Percentiles rank a stretch among this genome's conserved stretches.
These are phyloP conservation scores for Daldinia bambusicola DNA, from an alignment of 495 filamentous ascomycete species.

Conservation along the genomic window DNA sequence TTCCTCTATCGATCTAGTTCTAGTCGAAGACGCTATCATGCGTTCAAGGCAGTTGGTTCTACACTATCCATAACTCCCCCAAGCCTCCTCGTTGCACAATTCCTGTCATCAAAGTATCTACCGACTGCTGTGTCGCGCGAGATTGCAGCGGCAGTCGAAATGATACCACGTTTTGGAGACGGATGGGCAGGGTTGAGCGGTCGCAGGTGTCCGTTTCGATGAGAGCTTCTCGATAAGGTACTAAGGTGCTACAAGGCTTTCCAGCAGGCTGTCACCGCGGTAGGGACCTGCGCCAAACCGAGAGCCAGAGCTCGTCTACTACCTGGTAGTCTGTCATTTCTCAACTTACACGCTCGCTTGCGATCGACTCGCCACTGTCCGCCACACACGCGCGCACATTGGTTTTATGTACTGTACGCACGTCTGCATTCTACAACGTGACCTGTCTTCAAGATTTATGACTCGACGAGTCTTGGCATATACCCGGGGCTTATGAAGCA, in stretches of 20 bases:
- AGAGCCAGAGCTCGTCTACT: not conserved
- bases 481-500: constrained; percentile 3
- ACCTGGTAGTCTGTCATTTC: not conserved
- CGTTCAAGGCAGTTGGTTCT: constrained; percentile 26
- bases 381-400: not conserved
- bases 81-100: constrained; percentile 14
- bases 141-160: constrained; percentile 35
- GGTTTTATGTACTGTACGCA: constrained; percentile 25
- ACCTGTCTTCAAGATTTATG: constrained; percentile 12
- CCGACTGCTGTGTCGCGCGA: constrained; percentile 37
- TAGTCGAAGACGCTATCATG: constrained; percentile 11
- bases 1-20: constrained; percentile 10
- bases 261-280: constrained; percentile 16
- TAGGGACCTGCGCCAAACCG: constrained; percentile 23
- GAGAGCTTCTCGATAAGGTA: constrained; percentile 1
- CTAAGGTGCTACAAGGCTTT: not conserved
- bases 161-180: constrained; percentile 25
- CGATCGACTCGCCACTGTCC: constrained; percentile 22
- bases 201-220: constrained; percentile 17
- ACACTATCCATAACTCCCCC: constrained; percentile 2
- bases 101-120: constrained; percentile 27
- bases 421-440: constrained; percentile 21
- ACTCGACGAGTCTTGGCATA: constrained; percentile 18
- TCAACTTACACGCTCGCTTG: constrained; percentile 8
- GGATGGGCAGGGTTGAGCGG: constrained; percentile 10